phyloP scores from a whole-genome alignment of 1,284 basidiomycete genomes.

The Ustilago esculenta region DNA sequence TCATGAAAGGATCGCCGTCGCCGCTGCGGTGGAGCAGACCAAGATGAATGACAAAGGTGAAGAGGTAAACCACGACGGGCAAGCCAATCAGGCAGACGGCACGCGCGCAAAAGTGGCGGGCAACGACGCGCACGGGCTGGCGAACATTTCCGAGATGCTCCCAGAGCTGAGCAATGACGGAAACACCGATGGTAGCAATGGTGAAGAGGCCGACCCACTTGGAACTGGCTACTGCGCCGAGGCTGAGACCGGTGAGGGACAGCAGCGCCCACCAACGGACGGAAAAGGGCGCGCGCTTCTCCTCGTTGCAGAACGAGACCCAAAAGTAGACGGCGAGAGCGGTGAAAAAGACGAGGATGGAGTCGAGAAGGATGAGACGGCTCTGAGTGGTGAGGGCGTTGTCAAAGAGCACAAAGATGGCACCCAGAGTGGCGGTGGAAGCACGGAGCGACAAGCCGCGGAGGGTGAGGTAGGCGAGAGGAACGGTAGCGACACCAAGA shows the following conservation, averaged over 20 bases:
- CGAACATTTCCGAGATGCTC: conserved; percentile 85
- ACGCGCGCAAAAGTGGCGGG: conserved; percentile 85
- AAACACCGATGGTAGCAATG: conserved; percentile 90
- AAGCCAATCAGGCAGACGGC: conserved; percentile 87
- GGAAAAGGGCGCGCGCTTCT: conserved; percentile 79
- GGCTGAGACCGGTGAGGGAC: conserved; percentile 82
- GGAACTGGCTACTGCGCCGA: conserved; percentile 90
- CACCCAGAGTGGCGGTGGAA: conserved; percentile 86
- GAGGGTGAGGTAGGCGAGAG: conserved; percentile 90
- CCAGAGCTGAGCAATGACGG: conserved; percentile 90
- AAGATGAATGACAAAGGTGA: conserved; percentile 95
- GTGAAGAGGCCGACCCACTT: conserved; percentile 99
- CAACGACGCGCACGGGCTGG: conserved; percentile 79
- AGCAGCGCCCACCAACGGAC: conserved; percentile 92
- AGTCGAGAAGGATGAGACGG: conserved; percentile 94
- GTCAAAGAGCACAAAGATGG: conserved; percentile 93
- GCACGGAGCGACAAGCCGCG: conserved; percentile 84
- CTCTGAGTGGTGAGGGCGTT: conserved; percentile 96
- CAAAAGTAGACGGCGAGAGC: conserved; percentile 87
- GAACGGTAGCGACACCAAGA: conserved; percentile 89
- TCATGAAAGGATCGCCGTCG: conserved; percentile 99
- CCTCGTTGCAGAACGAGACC: conserved; percentile 89
- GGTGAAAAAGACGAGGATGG: conserved; percentile 96
- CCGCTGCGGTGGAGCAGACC: conserved; percentile 85
- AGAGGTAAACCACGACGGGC: conserved; percentile 89